Evolutionary conservation across 2,329 filamentous ascomycete species (phyloP).

Genomic region (Arthroderma uncinatum): DNA sequence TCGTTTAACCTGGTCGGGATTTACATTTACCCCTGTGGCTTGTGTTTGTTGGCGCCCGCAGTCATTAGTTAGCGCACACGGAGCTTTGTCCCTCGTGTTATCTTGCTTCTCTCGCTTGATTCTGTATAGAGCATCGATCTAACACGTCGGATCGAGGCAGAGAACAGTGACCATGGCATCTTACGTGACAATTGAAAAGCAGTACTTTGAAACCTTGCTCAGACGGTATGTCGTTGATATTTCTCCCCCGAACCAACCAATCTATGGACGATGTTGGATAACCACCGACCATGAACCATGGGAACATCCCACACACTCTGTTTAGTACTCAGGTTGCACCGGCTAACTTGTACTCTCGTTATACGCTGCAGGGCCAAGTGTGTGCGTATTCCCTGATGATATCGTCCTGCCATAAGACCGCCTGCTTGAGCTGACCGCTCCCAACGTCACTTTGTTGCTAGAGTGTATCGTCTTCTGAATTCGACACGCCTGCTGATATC

Average conservation of each 20-base stretch:
- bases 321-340: neutral
- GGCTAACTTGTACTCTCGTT: neutral
- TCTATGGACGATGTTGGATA: neutral
- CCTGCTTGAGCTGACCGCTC: neutral
- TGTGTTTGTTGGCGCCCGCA: neutral
- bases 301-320: neutral
- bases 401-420: neutral
- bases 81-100: neutral
- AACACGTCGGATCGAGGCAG: neutral
- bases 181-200: slow-evolving; percentile 48
- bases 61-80: neutral
- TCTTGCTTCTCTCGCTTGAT: neutral
- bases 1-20: neutral
- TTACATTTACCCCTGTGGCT: neutral
- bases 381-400: slow-evolving; percentile 5
- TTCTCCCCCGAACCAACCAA: neutral
- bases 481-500: slow-evolving; percentile 26
- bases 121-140: neutral
- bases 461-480: slow-evolving; percentile 21
- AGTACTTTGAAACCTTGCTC: slow-evolving; percentile 51
- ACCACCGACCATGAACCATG: neutral
- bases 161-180: slow-evolving; percentile 19
- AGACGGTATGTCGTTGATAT: slow-evolving; percentile 42
- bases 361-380: slow-evolving; percentile 5
- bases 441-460: neutral